Percentiles rank a stretch among this genome's conserved stretches.
Evolutionary conservation across 768 basidiomycete species (phyloP).

Genomic region (Tricholoma matsutake): DNA sequence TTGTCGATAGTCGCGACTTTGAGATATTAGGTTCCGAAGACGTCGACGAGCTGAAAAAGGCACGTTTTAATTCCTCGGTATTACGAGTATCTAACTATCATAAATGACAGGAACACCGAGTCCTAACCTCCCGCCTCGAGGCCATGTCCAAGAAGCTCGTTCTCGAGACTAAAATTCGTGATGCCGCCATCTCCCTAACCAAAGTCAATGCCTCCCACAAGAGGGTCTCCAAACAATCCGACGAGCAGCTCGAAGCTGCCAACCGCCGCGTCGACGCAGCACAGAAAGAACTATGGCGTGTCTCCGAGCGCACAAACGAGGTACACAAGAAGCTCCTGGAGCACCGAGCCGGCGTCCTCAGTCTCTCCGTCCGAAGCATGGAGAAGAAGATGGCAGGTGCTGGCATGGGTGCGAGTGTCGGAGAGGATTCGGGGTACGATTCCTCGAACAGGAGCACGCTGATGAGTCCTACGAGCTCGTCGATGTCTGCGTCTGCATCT

Average conservation of each 20-base stretch:
- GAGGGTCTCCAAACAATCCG: constrained; percentile 58
- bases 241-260: constrained; percentile 72
- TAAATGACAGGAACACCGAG: constrained; percentile 64
- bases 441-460: constrained; percentile 50
- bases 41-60: constrained; percentile 52
- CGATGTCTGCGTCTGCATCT: constrained; percentile 37
- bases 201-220: constrained; percentile 62
- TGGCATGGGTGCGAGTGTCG: constrained; percentile 9
- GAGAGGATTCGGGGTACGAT: constrained; percentile 51
- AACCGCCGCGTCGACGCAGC: constrained; percentile 67
- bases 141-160: constrained; percentile 72
- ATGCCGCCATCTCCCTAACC: constrained; percentile 75
- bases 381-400: constrained; percentile 46
- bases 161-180: constrained; percentile 84
- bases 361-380: constrained; percentile 62
- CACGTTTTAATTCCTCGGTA: constrained; percentile 14
- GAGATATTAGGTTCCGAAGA: constrained; percentile 63
- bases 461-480: constrained; percentile 46
- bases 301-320: constrained; percentile 64
- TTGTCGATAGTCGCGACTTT: constrained; percentile 84
- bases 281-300: constrained; percentile 67
- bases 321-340: constrained; percentile 65
- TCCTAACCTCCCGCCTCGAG: constrained; percentile 60
- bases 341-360: constrained; percentile 81
- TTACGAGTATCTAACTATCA: constrained; percentile 9